phyloP scores from a whole-genome alignment of 257 asterid genomes.

The Paulownia fortunei region DNA sequence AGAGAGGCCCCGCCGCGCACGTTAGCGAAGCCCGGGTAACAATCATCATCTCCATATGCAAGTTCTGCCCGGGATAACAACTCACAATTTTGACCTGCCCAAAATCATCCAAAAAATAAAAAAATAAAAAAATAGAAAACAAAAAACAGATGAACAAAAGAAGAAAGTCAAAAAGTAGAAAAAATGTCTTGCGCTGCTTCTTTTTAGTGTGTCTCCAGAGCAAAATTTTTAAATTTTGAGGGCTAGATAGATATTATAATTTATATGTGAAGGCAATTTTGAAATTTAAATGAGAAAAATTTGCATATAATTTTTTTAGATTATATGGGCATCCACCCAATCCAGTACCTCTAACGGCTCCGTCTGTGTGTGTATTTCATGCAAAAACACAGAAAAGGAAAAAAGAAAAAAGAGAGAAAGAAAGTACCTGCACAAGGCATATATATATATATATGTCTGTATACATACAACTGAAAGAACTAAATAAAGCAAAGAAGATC shows the following conservation, averaged over 20 bases:
- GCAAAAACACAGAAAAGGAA: not conserved
- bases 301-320: too few species aligned
- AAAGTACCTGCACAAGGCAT: not conserved
- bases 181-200: not conserved
- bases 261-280: not conserved
- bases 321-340: too few species aligned
- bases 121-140: not conserved
- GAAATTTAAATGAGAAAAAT: not conserved
- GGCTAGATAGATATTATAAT: too few species aligned
- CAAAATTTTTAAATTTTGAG: not conserved
- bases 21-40: conserved; percentile 55
- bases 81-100: conserved; percentile 39
- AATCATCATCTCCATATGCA: conserved; percentile 58
- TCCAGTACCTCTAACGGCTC: too few species aligned
- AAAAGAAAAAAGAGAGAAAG: too few species aligned
- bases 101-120: not conserved
- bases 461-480: not conserved
- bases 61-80: not conserved
- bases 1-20: conserved; percentile 49
- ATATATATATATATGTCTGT: not conserved
- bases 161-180: not conserved
- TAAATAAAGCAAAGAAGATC: not conserved
- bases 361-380: too few species aligned
- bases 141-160: too few species aligned
- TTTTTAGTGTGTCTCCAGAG: not conserved